These are phyloP conservation scores for Nemophila menziesii DNA, from an alignment of 257 asterid species.

Conservation along the genomic window DNA sequence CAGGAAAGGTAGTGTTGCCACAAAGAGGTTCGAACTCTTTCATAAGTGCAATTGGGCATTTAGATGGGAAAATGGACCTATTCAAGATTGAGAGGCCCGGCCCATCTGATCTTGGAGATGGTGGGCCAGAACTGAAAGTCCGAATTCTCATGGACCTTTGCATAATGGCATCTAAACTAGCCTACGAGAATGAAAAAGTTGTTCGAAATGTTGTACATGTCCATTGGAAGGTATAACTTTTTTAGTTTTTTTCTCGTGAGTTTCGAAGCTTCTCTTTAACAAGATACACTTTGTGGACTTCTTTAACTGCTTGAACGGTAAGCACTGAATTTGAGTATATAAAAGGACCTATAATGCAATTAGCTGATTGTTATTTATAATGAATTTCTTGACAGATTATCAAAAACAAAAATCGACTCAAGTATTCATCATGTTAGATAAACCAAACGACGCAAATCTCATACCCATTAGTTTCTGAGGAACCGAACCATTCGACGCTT, in stretches of 20 bases:
- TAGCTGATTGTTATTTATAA: background rate
- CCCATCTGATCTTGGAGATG: conserved; percentile 17
- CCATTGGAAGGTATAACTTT: conserved; percentile 77
- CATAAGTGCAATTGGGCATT: conserved; percentile 74
- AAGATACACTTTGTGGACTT: conserved; percentile 89
- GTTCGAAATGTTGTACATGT: conserved; percentile 48
- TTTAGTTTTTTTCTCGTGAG: background rate
- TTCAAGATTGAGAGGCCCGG: conserved; percentile 15
- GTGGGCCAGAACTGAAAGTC: conserved; percentile 30
- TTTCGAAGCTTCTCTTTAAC: background rate
- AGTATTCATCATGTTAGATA: conserved; percentile 70
- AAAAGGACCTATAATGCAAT: background rate
- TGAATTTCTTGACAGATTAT: conserved; percentile 37
- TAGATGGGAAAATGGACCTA: conserved; percentile 69
- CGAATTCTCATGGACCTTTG: conserved; percentile 68
- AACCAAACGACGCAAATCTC: conserved; percentile 64
- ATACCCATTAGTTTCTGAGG: conserved; percentile 79
- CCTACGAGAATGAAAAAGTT: conserved; percentile 77
- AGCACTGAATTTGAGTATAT: conserved; percentile 6
- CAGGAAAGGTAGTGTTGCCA: conserved; percentile 67
- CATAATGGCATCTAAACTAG: conserved; percentile 76
- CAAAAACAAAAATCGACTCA: conserved; percentile 74
- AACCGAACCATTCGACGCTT: conserved; percentile 93
- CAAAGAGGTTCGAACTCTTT: conserved; percentile 59
- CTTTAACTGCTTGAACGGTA: conserved; percentile 95